Evolutionary conservation across 139 green algal genomes (phyloP), one percentile per base, ranked within the genome.

Genomic region (Chlamydomonas sp.): DNA sequence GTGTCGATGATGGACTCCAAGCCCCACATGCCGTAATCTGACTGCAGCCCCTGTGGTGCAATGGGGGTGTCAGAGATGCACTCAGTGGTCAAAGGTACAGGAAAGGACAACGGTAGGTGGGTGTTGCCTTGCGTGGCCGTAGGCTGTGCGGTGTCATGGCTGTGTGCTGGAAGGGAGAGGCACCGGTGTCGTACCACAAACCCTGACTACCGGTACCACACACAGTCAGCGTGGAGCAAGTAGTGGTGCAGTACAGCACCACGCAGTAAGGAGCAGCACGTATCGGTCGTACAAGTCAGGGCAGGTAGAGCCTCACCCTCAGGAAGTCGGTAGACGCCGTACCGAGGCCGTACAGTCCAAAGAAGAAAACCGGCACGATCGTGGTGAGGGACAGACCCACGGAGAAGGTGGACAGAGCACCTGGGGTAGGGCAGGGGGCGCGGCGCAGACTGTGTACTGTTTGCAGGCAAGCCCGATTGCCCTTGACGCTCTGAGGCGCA

Each of bases 261-360:
- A 49, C 31, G 31, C 31, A 49, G 31, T 49, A 49, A 49, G 6
- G 9, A 57, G 7, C 58, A 20, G 58, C 76, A 12, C 58, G 31
- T 20, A 12, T 9, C 7, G 6, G 8, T n/a, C 57, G 58, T 9
- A 71, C 77, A 16, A 12, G 57, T 57, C 57, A 64, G 5, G 7
- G 76, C 9, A 59, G 77, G 16, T 72, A 4, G 5, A 62, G 63
- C 49, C 68, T 8, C 58, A 72, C 83, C 83, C 75, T 62, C 72
- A 87, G 31, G 18, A 87, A 87, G 2, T n/a, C 6, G 2, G 80
- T 57, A 7, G 83, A 49, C 62, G 63, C 6, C 14, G 59, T 15
- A 62, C 80, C 73, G 12, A 87, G 71, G 71, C 80, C 80, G 73
- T 81, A 87, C 0, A 87, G 71, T 1, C 83, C 83, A 63, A 87